A percentile compares a stretch with the other conserved stretches of the same genome.
These are phyloP conservation scores for Aspergillus sp. DNA, from an alignment of 2,329 filamentous ascomycete species.

Conservation along the genomic window DNA sequence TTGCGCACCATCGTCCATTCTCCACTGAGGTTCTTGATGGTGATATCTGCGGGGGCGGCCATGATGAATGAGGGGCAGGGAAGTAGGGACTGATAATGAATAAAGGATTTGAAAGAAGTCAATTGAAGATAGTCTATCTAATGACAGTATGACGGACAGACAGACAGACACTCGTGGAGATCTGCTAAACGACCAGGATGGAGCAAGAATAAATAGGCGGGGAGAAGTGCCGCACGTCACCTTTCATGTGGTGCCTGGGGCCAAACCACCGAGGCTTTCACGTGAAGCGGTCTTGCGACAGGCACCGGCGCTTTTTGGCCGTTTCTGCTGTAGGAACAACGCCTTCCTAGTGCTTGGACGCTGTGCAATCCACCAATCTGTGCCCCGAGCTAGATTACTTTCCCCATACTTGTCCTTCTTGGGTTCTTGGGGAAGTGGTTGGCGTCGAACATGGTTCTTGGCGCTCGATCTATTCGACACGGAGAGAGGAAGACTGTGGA, in stretches of 20 bases:
- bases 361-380: neutral
- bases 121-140: neutral
- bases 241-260: neutral
- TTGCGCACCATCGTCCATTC: conserved; percentile 66
- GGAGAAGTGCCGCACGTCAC: neutral
- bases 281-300: neutral
- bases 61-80: conserved; percentile 48
- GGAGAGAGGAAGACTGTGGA: neutral
- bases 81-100: neutral
- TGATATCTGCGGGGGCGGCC: conserved; percentile 70
- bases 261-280: conserved; percentile 6
- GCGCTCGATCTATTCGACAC: neutral
- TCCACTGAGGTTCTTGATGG: conserved; percentile 66
- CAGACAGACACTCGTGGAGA: neutral
- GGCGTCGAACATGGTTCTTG: neutral
- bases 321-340: neutral
- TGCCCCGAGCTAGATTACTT: neutral
- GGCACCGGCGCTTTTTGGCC: neutral
- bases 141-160: no score
- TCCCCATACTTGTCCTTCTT: neutral
- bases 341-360: neutral
- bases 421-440: neutral
- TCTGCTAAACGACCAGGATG: neutral
- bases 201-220: neutral
- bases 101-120: neutral